Percentiles rank a stretch among this genome's conserved stretches.
phyloP scores from a whole-genome alignment of 2,329 filamentous ascomycete species.

The Septoria petroselini region DNA sequence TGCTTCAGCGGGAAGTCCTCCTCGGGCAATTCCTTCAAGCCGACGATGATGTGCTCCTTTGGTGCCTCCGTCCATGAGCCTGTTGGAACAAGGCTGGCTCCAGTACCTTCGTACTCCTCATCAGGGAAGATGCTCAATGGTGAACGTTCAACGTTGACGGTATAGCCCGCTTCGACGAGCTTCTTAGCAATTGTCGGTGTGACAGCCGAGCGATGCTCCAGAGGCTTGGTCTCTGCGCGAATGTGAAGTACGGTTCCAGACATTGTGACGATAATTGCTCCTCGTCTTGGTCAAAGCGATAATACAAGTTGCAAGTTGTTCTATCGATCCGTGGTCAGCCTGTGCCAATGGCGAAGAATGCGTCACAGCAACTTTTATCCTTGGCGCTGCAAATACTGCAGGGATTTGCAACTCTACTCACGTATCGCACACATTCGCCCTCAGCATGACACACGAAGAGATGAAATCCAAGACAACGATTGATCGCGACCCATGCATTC shows the following conservation, averaged over 20 bases:
- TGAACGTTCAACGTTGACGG: slow-evolving; percentile 42
- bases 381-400: no score
- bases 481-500: background rate
- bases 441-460: no score
- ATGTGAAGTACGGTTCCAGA: slow-evolving; percentile 34
- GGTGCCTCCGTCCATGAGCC: slow-evolving; percentile 43
- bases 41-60: slow-evolving; percentile 41
- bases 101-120: slow-evolving; percentile 42
- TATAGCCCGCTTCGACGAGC: slow-evolving; percentile 43
- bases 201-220: slow-evolving; percentile 41
- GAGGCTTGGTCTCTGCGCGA: slow-evolving; percentile 39
- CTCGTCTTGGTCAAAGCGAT: background rate
- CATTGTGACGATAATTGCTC: slow-evolving; percentile 20
- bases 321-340: background rate
- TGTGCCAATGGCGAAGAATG: background rate
- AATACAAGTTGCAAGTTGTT: background rate
- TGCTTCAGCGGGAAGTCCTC: slow-evolving; percentile 69
- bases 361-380: background rate
- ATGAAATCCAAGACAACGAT: no score
- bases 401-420: no score
- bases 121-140: slow-evolving; percentile 42
- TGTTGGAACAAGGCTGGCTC: slow-evolving; percentile 41
- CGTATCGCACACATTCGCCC: no score
- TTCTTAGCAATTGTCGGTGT: slow-evolving; percentile 42
- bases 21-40: slow-evolving; percentile 45